Base-by-base conservation (phyloP, 345 rosid genomes). In the Raphanus sativus region DNA sequence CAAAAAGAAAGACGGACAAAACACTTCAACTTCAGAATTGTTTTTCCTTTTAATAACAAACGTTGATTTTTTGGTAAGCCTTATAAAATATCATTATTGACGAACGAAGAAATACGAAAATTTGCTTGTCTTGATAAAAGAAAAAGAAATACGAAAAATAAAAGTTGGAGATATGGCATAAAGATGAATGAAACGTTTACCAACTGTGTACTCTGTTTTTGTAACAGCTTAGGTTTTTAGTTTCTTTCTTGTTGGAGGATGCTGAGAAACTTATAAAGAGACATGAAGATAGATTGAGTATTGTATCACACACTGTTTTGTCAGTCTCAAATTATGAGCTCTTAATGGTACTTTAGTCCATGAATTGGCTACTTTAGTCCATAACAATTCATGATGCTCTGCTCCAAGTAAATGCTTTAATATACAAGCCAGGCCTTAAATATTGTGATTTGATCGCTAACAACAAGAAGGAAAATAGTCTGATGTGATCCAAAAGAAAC, bases 171-270 rank as follows among this genome's bases (percentile, higher is more conserved):
- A 21, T 1, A 21, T 21, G 21, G 21, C 21, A 21, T 21, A 65
- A 71, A 32, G 68, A 77, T 65, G 73, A 72, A 42, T 56, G 67
- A 9, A 65, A 71, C 76, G 26, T 33, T 71, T 71, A 71, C 67
- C 69, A 67, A 67, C 48, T 63, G 21, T 56, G 21, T 24, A 70
- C 65, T 62, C 58, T 34, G 36, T 48, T 28, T 26, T 26, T 26
- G 28, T n/a, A 1, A 1, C 62, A 58, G 21, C 71, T 56, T 15
- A n/a, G 8, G n/a, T 30, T 40, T 56, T 3, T 28, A 16, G 4
- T 62, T 34, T n/a, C 17, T 32, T 45, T 16, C 48, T 17, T n/a
- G 68, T 45, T 56, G 59, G n/a, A 36, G 36, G 26, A 36, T 38
- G n/a, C 15, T 55, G n/a, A 36, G 50, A 67, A 67, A 9, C 61